A percentile compares a stretch with the other conserved stretches of the same genome.
Evolutionary conservation across 1,284 basidiomycete genomes (phyloP).

Genomic region (Microbotryum scabiosae): DNA sequence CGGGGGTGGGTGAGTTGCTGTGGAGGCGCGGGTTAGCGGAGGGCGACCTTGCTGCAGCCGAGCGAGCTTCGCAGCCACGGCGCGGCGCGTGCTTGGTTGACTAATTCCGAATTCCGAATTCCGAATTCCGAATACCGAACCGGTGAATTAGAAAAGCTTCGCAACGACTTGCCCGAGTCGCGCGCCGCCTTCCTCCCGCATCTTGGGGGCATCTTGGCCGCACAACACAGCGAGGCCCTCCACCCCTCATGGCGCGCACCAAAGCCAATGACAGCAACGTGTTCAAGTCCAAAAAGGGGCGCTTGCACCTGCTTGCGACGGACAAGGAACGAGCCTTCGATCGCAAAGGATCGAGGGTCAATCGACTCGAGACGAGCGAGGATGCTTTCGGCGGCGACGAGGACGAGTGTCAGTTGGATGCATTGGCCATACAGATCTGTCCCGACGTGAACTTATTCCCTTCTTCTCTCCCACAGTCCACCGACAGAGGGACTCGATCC

Average conservation of each 20-base stretch:
- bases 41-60: no score
- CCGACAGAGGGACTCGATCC: conserved; percentile 25
- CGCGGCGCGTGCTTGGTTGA: no score
- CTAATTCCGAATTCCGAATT: no score
- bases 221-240: neutral
- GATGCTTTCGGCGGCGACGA: conserved; percentile 25
- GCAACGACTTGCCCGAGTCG: neutral
- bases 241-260: neutral
- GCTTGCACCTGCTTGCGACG: neutral
- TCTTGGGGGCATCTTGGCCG: no score
- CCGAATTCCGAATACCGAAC: no score
- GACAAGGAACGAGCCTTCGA: conserved; percentile 13
- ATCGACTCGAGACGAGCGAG: conserved; percentile 14
- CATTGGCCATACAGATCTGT: no score
- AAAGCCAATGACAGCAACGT: neutral
- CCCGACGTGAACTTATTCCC: no score
- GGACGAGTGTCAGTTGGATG: conserved; percentile 16
- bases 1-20: neutral
- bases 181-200: conserved; percentile 9
- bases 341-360: conserved; percentile 6
- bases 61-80: no score
- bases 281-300: neutral
- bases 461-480: conserved; percentile 17
- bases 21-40: no score
- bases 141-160: no score